A percentile compares a stretch with the other conserved stretches of the same genome.
Conservation (phyloP, 2,329 filamentous ascomycete species). For the Plectosphaerella sp. region DNA sequence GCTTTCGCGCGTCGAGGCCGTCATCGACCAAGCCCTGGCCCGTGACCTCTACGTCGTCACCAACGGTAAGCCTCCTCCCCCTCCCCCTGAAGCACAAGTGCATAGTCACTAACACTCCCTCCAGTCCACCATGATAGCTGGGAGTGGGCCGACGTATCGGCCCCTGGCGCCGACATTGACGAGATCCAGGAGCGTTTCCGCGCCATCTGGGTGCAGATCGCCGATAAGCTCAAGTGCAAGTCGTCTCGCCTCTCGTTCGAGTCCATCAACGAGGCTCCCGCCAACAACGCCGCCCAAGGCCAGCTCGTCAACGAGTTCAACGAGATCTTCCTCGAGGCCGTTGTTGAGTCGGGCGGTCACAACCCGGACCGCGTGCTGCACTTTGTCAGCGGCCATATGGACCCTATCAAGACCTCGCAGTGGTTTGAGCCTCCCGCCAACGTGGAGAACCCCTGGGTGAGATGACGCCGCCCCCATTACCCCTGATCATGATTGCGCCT, state of each 20-base stretch:
- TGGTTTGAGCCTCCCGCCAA: slow-evolving; percentile 47
- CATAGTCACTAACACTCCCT: slow-evolving; percentile 28
- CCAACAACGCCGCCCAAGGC: slow-evolving; percentile 43
- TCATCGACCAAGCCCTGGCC: slow-evolving; percentile 50
- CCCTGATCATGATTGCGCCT: too few species aligned
- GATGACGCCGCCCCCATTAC: too few species aligned
- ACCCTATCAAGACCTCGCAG: slow-evolving; percentile 45
- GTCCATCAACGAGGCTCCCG: slow-evolving; percentile 55
- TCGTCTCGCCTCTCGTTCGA: slow-evolving; percentile 51
- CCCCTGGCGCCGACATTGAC: slow-evolving; percentile 38
- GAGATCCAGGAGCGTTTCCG: slow-evolving; percentile 53
- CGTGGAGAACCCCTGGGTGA: slow-evolving; percentile 49
- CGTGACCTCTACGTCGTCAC: slow-evolving; percentile 48
- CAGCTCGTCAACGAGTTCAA: slow-evolving; percentile 51
- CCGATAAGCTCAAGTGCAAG: slow-evolving; percentile 48
- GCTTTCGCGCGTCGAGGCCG: slow-evolving; percentile 53
- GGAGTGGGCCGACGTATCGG: slow-evolving; percentile 52
- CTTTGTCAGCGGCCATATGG: slow-evolving; percentile 42
- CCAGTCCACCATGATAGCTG: slow-evolving; percentile 37
- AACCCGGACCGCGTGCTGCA: slow-evolving; percentile 52
- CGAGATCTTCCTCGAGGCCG: slow-evolving; percentile 48
- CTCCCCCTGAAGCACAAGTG: slow-evolving; percentile 10
- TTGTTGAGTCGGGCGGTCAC: slow-evolving; percentile 49
- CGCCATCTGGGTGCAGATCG: slow-evolving; percentile 54
- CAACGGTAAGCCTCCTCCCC: slow-evolving; percentile 24